These are phyloP conservation scores for Fraxinus velutina DNA, from an alignment of 305 asterid genomes.

Conservation along the genomic window DNA sequence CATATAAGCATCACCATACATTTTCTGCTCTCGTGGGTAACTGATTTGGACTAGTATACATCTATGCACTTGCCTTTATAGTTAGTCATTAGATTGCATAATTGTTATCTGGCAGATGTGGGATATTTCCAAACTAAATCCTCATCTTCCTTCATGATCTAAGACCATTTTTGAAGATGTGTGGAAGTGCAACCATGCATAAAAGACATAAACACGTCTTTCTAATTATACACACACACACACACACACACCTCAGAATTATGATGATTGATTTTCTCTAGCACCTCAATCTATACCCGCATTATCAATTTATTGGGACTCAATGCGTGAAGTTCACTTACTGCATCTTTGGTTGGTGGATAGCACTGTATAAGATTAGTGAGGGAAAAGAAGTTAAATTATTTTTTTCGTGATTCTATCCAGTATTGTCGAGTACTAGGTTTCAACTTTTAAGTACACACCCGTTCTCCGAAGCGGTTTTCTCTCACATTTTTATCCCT, in stretches of 20 bases:
- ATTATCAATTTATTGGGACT: neutral
- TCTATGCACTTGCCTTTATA: neutral
- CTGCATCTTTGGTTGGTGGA: neutral
- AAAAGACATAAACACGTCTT: neutral
- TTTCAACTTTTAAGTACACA: neutral
- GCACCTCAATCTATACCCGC: neutral
- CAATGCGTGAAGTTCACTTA: neutral
- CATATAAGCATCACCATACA: neutral
- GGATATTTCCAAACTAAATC: neutral
- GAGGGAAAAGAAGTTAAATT: neutral
- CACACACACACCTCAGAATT: neutral
- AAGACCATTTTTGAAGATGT: neutral
- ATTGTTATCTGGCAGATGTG: neutral
- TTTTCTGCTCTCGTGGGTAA: neutral
- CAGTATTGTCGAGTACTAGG: neutral
- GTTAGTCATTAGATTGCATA: neutral
- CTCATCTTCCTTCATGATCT: neutral
- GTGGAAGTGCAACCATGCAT: neutral
- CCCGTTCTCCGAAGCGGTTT: neutral
- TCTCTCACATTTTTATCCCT: neutral
- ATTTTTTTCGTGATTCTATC: neutral
- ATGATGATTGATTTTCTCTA: neutral
- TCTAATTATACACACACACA: neutral
- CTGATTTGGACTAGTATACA: neutral
- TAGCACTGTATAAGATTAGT: neutral